Evolutionary conservation across 768 basidiomycete genomes (phyloP).

Genomic region (Lactifluus echinatus): DNA sequence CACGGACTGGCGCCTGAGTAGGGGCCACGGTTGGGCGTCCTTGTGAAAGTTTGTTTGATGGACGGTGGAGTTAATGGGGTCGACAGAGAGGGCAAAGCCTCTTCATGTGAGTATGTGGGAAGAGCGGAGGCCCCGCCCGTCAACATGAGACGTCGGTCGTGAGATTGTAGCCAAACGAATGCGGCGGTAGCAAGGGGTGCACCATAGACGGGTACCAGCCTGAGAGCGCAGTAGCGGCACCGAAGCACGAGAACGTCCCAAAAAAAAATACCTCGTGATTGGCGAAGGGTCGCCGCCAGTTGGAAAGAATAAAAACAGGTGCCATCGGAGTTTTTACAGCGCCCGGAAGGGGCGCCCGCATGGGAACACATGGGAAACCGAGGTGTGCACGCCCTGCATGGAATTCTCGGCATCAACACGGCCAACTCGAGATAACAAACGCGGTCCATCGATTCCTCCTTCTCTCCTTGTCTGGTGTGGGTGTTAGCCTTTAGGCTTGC

Average conservation of each 20-base stretch:
- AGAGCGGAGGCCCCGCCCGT: not conserved
- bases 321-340: not conserved
- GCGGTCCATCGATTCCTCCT: not conserved
- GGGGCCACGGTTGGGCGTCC: not conserved
- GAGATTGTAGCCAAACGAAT: not conserved
- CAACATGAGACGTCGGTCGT: not conserved
- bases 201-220: not conserved
- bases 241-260: not conserved
- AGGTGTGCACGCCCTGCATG: too few species aligned
- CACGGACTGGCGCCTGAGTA: not conserved
- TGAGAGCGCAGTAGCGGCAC: not conserved
- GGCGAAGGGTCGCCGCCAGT: not conserved
- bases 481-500: not conserved
- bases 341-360: too few species aligned
- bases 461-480: too few species aligned
- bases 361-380: not conserved
- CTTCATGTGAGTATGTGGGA: not conserved
- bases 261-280: not conserved
- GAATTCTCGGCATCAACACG: not conserved
- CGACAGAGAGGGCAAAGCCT: not conserved
- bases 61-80: not conserved
- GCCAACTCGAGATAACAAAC: not conserved
- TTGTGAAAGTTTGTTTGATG: slow-evolving; percentile 2
- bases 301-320: not conserved
- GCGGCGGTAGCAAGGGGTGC: not conserved